These are phyloP conservation scores for Arxiozyma slooffiae DNA, from an alignment of 1,139 yeast genomes.

Conservation along the genomic window DNA sequence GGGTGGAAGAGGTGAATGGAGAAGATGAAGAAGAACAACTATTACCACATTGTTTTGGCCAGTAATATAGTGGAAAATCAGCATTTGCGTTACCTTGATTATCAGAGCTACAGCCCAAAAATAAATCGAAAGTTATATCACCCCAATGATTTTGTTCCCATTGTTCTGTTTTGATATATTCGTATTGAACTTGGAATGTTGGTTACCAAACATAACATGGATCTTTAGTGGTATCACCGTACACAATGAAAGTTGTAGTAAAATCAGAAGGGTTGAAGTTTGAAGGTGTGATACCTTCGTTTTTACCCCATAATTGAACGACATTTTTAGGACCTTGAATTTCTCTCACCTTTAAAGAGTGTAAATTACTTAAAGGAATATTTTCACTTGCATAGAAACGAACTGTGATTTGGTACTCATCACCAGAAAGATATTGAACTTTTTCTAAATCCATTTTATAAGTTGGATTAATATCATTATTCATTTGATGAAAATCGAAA, in stretches of 20 bases:
- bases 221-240: slow-evolving; percentile 10
- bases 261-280: slow-evolving; percentile 24
- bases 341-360: slow-evolving; percentile 26
- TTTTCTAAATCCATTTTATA: slow-evolving; percentile 4
- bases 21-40: no score
- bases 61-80: slow-evolving; percentile 27
- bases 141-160: slow-evolving; percentile 17
- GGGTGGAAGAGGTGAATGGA: no score
- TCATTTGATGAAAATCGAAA: slow-evolving; percentile 14
- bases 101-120: slow-evolving; percentile 24
- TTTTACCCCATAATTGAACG: slow-evolving; percentile 21
- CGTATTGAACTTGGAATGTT: slow-evolving; percentile 28
- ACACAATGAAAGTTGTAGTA: slow-evolving; percentile 21
- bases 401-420: slow-evolving; percentile 24
- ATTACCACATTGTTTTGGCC: slow-evolving; percentile 11
- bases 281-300: slow-evolving; percentile 14
- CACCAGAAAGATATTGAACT: slow-evolving; percentile 5
- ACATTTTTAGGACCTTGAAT: slow-evolving; percentile 20
- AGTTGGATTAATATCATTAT: slow-evolving; percentile 3
- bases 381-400: slow-evolving; percentile 19
- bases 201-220: slow-evolving; percentile 17
- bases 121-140: slow-evolving; percentile 19
- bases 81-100: slow-evolving; percentile 22
- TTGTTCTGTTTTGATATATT: slow-evolving; percentile 13
- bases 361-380: slow-evolving; percentile 18